phyloP scores from a whole-genome alignment of 1,139 yeast genomes.

The Scheffersomyces cryptocercus region DNA sequence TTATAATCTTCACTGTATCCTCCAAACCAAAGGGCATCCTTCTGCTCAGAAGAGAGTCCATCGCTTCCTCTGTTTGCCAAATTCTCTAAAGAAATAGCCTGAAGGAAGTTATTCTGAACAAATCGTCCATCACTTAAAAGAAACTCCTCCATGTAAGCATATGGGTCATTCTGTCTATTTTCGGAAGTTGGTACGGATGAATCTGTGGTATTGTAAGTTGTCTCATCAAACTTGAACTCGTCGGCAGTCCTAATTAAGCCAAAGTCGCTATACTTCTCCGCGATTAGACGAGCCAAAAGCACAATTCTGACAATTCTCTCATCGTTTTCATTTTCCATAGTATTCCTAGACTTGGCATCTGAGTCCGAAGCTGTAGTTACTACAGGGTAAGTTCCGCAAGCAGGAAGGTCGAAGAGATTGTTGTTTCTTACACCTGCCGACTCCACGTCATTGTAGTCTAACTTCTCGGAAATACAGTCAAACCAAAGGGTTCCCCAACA shows the following conservation, averaged over 20 bases:
- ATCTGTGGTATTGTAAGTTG: constrained; percentile 27
- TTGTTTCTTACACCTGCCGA: constrained; percentile 58
- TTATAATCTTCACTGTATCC: constrained; percentile 19
- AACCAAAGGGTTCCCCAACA: constrained; percentile 87
- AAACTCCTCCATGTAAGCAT: constrained; percentile 34
- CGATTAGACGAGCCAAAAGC: constrained; percentile 49
- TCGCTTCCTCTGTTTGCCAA: constrained; percentile 11
- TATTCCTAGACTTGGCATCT: constrained; percentile 22
- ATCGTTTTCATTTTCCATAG: constrained; percentile 37
- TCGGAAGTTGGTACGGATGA: constrained; percentile 12
- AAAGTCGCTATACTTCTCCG: constrained; percentile 49
- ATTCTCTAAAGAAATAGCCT: constrained; percentile 33
- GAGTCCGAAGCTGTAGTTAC: constrained; percentile 14
- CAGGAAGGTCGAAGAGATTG: constrained; percentile 64
- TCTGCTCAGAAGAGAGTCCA: constrained; percentile 13
- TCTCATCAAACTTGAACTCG: constrained; percentile 44
- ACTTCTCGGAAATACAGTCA: constrained; percentile 53
- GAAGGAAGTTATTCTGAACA: constrained; percentile 43
- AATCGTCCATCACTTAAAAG: constrained; percentile 45
- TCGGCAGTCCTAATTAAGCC: constrained; percentile 50
- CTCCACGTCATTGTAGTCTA: constrained; percentile 51
- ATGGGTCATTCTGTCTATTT: constrained; percentile 19
- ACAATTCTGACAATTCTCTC: constrained; percentile 54
- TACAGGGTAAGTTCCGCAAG: constrained; percentile 56
- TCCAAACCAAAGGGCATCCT: constrained; percentile 24